Evolutionary conservation across 176 grass and related monocot species (phyloP), one percentile per base, ranked within the genome.

Genomic region (Eleusine coracana): DNA sequence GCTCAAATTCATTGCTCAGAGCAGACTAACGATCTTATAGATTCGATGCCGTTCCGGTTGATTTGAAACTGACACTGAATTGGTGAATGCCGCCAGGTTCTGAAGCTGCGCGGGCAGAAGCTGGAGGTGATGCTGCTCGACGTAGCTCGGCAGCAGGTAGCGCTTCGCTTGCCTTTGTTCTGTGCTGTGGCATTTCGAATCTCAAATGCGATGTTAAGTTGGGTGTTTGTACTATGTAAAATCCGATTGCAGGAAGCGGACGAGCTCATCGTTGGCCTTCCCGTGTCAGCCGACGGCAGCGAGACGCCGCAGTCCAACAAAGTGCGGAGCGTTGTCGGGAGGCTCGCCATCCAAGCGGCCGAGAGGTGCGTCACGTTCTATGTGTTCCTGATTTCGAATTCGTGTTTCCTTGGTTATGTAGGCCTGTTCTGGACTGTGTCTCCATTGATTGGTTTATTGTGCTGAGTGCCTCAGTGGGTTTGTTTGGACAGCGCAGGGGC

Each of bases 281-380:
- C 95, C 4, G 76, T 84, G 68, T 93, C 90, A 28, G 73, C 71
- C 9, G 82, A 91, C 23, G 90, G 90, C 12, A 79, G 82, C 14
- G 92, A 95, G 80, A 98, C 95, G 23, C 61, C 75, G 31, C 92
- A 98, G 82, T 93, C 95, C 10, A 89, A 86, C 82, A 95, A 98
- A 65, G 92, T 98, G 45, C 86, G 95, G 39, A 87, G 84, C 81
- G 44, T 98, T 73, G 92, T 81, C 17, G 89, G 92, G 37, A 91
- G 91, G 73, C 65, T 98, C 63, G 88, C 95, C 27, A 88, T 91
- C 55, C 88, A 88, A 82, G 95, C 95, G 10, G 92, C 92, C 39
- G 75, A 93, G 46, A 91, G 85, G 95, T 94, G 46, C 69, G 75
- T 80, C 16, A 21, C 73, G 7, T 12, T 46, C 10, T 41, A 2